phyloP scores from a whole-genome alignment of 2,329 filamentous ascomycete species.

The Macrophomina pseudophaseolina region DNA sequence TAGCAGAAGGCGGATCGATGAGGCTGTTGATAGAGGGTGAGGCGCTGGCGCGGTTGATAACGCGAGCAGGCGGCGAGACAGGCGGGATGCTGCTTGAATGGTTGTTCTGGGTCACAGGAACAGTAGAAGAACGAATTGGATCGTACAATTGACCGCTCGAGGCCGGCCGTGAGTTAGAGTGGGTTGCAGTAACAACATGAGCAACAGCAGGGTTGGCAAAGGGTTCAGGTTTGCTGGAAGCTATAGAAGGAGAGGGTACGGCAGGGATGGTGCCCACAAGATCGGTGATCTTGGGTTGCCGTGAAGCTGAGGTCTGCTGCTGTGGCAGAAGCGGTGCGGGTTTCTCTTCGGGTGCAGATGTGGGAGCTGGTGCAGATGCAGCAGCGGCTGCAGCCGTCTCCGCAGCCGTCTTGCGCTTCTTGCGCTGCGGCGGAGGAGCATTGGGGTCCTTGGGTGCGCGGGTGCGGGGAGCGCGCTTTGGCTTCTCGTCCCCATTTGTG shows the following conservation, averaged over 20 bases:
- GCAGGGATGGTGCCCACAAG: conserved; percentile 38
- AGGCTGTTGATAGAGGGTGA: conserved; percentile 92
- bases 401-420: conserved; percentile 46
- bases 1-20: conserved; percentile 69
- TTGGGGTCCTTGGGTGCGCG: conserved; percentile 56
- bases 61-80: conserved; percentile 52
- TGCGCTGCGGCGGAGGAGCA: conserved; percentile 52
- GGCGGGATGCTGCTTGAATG: conserved; percentile 51
- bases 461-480: conserved; percentile 52
- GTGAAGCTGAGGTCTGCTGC: conserved; percentile 33
- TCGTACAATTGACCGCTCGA: conserved; percentile 86
- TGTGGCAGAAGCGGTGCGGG: conserved; percentile 27
- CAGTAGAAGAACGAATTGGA: conserved; percentile 73
- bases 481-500: conserved; percentile 47
- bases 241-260: conserved; percentile 14
- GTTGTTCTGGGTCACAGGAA: conserved; percentile 45
- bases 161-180: conserved; percentile 57
- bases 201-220: conserved; percentile 45
- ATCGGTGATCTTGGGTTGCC: conserved; percentile 49
- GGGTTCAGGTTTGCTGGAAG: conserved; percentile 23
- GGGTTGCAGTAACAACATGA: conserved; percentile 50
- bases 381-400: conserved; percentile 21
- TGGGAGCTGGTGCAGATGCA: conserved; percentile 25
- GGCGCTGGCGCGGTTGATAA: conserved; percentile 74
- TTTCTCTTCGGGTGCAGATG: conserved; percentile 16